phyloP scores from a whole-genome alignment of 2,329 filamentous ascomycete genomes.

The Diaporthe capsici region DNA sequence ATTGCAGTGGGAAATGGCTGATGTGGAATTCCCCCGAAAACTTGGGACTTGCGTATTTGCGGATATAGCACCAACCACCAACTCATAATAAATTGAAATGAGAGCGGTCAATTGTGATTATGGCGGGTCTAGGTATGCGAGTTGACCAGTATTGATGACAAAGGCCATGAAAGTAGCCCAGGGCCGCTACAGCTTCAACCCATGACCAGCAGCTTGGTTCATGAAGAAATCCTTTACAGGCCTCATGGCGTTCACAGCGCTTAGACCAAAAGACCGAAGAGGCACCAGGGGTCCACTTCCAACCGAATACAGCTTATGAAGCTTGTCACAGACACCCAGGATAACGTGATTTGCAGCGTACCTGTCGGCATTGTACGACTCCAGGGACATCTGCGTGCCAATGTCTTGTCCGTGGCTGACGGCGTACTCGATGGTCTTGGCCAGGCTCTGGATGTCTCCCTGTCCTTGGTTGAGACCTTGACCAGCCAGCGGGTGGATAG shows the following conservation, averaged over 20 bases:
- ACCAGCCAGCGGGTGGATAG: conserved; percentile 92
- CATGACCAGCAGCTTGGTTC: conserved; percentile 75
- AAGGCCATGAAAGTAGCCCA: background rate
- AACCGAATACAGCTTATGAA: conserved; percentile 93
- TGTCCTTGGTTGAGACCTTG: conserved; percentile 96
- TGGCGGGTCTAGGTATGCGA: too few relatives aligned
- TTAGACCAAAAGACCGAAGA: conserved; percentile 82
- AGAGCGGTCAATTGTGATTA: background rate
- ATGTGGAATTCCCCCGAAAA: background rate
- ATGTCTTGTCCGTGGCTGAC: conserved; percentile 90
- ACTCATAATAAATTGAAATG: background rate
- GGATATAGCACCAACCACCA: background rate
- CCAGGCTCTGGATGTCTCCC: conserved; percentile 86
- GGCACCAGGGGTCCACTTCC: conserved; percentile 84
- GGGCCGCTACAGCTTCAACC: conserved; percentile 56
- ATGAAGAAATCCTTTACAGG: conserved; percentile 90
- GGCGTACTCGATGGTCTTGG: conserved; percentile 80
- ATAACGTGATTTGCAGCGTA: conserved; percentile 87
- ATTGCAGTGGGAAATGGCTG: background rate
- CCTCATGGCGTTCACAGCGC: conserved; percentile 79
- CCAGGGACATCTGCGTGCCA: conserved; percentile 82
- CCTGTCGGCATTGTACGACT: conserved; percentile 84
- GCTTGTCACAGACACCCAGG: conserved; percentile 86
- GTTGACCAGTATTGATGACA: background rate
- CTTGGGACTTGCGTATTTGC: background rate